phyloP scores from a whole-genome alignment of 2,329 filamentous ascomycete species.

The Tolypocladium pustulatum region DNA sequence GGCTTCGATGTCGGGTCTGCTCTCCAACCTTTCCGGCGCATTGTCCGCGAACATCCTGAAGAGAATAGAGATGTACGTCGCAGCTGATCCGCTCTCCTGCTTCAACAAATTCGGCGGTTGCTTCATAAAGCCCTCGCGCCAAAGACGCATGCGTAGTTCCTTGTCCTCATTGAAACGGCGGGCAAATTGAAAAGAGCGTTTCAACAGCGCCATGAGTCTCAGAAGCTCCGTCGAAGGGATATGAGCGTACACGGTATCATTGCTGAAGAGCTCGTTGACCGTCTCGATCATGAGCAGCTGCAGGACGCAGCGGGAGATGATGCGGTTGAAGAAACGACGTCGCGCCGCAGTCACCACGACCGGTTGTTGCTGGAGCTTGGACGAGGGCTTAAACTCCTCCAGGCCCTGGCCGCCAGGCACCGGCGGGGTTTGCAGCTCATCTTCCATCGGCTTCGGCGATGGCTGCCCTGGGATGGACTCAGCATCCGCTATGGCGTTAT shows the following conservation, averaged over 20 bases:
- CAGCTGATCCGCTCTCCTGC: slow-evolving; percentile 86
- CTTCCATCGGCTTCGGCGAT: slow-evolving; percentile 19
- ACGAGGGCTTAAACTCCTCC: slow-evolving; percentile 79
- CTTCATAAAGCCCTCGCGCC: slow-evolving; percentile 99
- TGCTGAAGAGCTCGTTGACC: slow-evolving; percentile 96
- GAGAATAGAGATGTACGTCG: slow-evolving; percentile 90
- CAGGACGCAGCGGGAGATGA: slow-evolving; percentile 95
- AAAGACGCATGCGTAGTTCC: slow-evolving; percentile 84
- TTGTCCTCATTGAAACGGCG: slow-evolving; percentile 97
- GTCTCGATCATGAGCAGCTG: slow-evolving; percentile 99
- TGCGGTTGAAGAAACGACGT: slow-evolving; percentile 94
- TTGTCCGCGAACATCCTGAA: slow-evolving; percentile 96
- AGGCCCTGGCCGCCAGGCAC: slow-evolving; percentile 34
- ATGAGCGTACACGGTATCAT: slow-evolving; percentile 85
- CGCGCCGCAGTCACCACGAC: slow-evolving; percentile 88
- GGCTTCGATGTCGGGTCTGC: slow-evolving; percentile 73
- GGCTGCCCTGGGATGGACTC: slow-evolving; percentile 21
- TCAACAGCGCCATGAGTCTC: slow-evolving; percentile 84
- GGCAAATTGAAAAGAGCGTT: slow-evolving; percentile 93
- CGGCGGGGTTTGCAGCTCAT: slow-evolving; percentile 22
- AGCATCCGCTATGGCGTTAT: slow-evolving; percentile 16
- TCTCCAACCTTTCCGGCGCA: slow-evolving; percentile 68
- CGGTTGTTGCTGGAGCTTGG: slow-evolving; percentile 72
- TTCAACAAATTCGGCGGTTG: slow-evolving; percentile 96
- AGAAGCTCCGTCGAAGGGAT: slow-evolving; percentile 87